phyloP scores from a whole-genome alignment of 2,329 filamentous ascomycete genomes.

The Diaporthe capsici region DNA sequence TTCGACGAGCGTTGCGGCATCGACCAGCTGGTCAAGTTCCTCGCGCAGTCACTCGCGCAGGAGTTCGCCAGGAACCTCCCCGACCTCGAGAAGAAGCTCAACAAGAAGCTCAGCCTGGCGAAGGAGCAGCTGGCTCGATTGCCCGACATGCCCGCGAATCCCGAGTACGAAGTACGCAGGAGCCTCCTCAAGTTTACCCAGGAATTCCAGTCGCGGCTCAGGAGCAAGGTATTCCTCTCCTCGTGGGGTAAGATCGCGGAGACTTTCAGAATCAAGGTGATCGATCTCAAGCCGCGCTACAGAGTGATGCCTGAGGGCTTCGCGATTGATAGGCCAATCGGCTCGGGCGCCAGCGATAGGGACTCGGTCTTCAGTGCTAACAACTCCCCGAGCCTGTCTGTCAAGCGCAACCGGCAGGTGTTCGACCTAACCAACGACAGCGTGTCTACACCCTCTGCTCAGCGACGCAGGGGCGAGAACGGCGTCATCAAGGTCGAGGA shows the following conservation, averaged over 20 bases:
- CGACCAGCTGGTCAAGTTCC: constrained; percentile 64
- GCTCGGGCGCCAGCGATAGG: constrained; percentile 53
- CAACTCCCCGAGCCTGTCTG: constrained; percentile 37
- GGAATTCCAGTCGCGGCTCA: constrained; percentile 66
- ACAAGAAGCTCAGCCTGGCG: constrained; percentile 64
- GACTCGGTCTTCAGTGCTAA: constrained; percentile 52
- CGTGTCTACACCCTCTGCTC: constrained; percentile 29
- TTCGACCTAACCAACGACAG: constrained; percentile 38
- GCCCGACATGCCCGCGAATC: constrained; percentile 77
- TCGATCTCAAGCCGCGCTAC: constrained; percentile 63
- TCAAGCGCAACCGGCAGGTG: constrained; percentile 33
- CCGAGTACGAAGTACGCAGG: constrained; percentile 74
- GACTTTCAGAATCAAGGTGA: constrained; percentile 64
- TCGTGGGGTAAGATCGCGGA: constrained; percentile 62
- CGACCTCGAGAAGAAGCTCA: constrained; percentile 66
- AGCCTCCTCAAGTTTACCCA: constrained; percentile 71
- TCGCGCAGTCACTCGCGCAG: constrained; percentile 67
- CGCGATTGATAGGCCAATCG: constrained; percentile 48
- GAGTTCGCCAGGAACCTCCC: constrained; percentile 64
- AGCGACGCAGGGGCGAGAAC: constrained; percentile 40
- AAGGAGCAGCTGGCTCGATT: constrained; percentile 68
- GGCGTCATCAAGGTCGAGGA: constrained; percentile 47
- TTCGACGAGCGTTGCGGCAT: constrained; percentile 68
- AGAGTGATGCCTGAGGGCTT: constrained; percentile 51
- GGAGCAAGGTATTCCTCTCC: constrained; percentile 62